Percentiles rank a stretch among this genome's conserved stretches.
These are phyloP conservation scores for Sugiyamaella valdiviana DNA, from an alignment of 805 yeast species.

Conservation along the genomic window DNA sequence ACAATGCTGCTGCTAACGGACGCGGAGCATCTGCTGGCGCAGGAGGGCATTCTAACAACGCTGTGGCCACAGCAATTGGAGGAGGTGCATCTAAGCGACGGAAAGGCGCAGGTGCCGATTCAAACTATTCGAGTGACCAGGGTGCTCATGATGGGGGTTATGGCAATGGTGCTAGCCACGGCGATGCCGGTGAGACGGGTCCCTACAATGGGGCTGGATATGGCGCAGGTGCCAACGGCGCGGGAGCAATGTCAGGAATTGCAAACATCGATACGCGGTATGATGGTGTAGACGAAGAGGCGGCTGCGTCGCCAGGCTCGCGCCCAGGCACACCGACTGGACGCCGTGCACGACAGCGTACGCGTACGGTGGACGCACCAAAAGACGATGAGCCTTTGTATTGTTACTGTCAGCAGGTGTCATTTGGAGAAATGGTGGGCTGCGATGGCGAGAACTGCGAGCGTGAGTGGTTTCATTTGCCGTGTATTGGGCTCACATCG, in stretches of 20 bases:
- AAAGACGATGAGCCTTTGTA: constrained; percentile 67
- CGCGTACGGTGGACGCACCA: constrained; percentile 11
- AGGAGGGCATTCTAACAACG: neutral
- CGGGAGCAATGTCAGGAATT: constrained; percentile 18
- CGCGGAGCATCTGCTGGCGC: neutral
- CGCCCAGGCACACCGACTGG: constrained; percentile 20
- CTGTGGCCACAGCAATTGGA: neutral
- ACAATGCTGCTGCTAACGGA: neutral
- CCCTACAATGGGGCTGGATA: constrained; percentile 2
- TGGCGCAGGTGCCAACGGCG: constrained; percentile 12
- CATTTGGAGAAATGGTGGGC: constrained; percentile 98
- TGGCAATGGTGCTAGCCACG: constrained; percentile 4
- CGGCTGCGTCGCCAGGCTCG: constrained; percentile 14
- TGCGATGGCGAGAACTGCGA: constrained; percentile 93
- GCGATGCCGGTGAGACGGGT: constrained; percentile 4
- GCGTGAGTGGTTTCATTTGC: constrained; percentile 93
- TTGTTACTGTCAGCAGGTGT: constrained; percentile 94
- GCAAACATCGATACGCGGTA: neutral
- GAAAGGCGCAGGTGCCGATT: neutral
- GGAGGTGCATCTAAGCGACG: neutral
- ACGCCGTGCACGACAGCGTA: constrained; percentile 15
- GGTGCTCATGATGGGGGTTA: neutral
- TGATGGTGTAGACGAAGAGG: constrained; percentile 10
- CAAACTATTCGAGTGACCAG: neutral
- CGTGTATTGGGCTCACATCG: constrained; percentile 80